Evolutionary conservation across 2,329 filamentous ascomycete genomes (phyloP).

Genomic region (Sporothrix schenckii): DNA sequence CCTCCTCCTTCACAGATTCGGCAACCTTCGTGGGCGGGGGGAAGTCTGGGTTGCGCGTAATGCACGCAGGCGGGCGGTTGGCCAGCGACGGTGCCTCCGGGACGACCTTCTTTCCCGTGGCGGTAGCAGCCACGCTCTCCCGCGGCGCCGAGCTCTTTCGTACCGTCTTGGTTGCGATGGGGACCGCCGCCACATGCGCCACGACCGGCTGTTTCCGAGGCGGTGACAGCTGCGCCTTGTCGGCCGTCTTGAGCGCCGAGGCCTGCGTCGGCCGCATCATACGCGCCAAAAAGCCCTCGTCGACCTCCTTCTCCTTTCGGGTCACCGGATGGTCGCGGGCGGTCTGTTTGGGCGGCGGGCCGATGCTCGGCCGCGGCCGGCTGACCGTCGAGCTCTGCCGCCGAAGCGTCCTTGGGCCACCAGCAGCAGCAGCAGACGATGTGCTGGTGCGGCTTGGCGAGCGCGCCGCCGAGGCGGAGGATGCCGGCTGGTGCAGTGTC

Average conservation of each 20-base stretch:
- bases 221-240: slow-evolving; percentile 57
- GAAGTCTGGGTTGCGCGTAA: not conserved
- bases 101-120: not conserved
- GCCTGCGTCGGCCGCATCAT: slow-evolving; percentile 78
- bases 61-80: not conserved
- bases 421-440: slow-evolving; percentile 37
- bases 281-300: slow-evolving; percentile 74
- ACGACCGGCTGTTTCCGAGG: slow-evolving; percentile 43
- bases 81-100: not conserved
- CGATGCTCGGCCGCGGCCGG: slow-evolving; percentile 57
- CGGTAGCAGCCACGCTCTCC: not conserved
- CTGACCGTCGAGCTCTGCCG: slow-evolving; percentile 52
- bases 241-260: slow-evolving; percentile 67
- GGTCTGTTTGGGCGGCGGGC: slow-evolving; percentile 61
- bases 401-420: slow-evolving; percentile 41
- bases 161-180: not conserved
- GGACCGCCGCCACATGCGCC: not conserved
- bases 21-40: not conserved
- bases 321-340: slow-evolving; percentile 52
- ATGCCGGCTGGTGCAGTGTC: slow-evolving; percentile 40
- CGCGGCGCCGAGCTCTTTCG: not conserved
- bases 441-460: slow-evolving; percentile 53
- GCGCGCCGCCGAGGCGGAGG: slow-evolving; percentile 41
- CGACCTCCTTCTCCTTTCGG: slow-evolving; percentile 59
- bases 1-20: not conserved